Base-by-base conservation (phyloP, 768 basidiomycete species). In the Lepiota subincarnata region DNA sequence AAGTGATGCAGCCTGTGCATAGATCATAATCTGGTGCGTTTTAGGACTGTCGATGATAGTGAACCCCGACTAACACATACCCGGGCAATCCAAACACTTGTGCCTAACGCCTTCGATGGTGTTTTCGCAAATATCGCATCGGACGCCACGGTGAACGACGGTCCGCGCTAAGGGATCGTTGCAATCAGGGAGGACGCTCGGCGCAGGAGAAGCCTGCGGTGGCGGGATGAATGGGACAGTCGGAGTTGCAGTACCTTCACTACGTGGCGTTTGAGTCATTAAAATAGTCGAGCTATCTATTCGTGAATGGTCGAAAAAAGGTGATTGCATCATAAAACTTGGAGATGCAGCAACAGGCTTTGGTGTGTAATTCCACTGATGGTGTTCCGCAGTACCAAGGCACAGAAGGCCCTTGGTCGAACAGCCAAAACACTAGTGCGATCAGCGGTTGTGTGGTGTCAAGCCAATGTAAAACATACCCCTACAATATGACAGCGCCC, bases 21-120 rank as follows among this genome's bases (percentile, higher is more conserved):
- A 90, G 70, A 66, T 90, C 88, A 61, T 83, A 90, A 63, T 90
- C 87, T 86, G 40, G 39, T 26, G 48, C 54, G 41, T 11, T 41
- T n/a, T 39, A 13, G n/a, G 45, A 1, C 31, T 28, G 39, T 19
- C 10, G 26, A 28, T 35, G 31, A 13, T 10, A 20, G 13, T 0
- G 11, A 11, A 43, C 26, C 3, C 12, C 38, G 24, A 13, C 18
- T 14, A 52, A 19, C 16, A 68, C 76, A 48, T 63, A 88, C 87
- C 76, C 44, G 76, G 73, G 65, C 90, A 92, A 59, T 89, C 86
- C 18, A 89, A 67, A 61, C 91, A 93, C 67, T 92, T 93, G 66
- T 89, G 84, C 40, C 92, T 76, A 50, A 82, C 64, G 10, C 90
- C 91, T 51, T 77, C 70, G 36, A 92, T 74, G 3, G 67, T 76